Evolutionary conservation across 495 filamentous ascomycete species (phyloP), one percentile per base, ranked within the genome.

Genomic region (Geopyxis carbonaria): DNA sequence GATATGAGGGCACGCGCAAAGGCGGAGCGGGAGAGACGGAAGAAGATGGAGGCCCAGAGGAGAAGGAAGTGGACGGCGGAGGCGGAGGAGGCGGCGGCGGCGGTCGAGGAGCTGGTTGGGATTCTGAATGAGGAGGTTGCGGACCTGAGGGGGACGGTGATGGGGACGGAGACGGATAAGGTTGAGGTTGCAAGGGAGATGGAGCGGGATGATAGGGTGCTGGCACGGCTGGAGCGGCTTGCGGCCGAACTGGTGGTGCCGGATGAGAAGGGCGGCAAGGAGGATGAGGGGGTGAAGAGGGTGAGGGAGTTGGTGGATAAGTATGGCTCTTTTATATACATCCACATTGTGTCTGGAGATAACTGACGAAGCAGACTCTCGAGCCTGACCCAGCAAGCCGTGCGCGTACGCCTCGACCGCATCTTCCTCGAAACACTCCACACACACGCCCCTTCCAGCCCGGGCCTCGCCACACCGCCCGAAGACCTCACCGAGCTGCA

Each of bases 171-270:
- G 2, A 31, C 44, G 20, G 47, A 50, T 16, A 15, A 39, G 1
- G 51, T 44, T 18, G 37, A 44, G 16, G 37, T 48, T 19, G 38
- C 10, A 5, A 46, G 44, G 27, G 47, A 47, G 41, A 31, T 55
- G 22, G 41, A 45, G 20, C 51, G 52, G 4, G 52, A 55, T 44
- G 52, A 55, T 35, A 55, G 52, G 22, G 43, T 55, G 2, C 30
- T 55, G 13, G 46, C 43, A n/a, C 36, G 51, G n/a, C 39, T 55
- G 20, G 40, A 40, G 13, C 34, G 39, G 20, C 28, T 55, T 13
- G 52, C 52, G 2, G 47, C 35, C 9, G 44, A 32, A 9, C 16
- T 55, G 28, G 37, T 51, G 3, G 28, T 55, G 10, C 29, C 23
- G 13, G 40, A 27, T 2, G 41, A 24, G 3, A 19, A 22, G 25